Evolutionary conservation across 2,329 filamentous ascomycete genomes (phyloP).

Genomic region (Alternaria ventricosa): DNA sequence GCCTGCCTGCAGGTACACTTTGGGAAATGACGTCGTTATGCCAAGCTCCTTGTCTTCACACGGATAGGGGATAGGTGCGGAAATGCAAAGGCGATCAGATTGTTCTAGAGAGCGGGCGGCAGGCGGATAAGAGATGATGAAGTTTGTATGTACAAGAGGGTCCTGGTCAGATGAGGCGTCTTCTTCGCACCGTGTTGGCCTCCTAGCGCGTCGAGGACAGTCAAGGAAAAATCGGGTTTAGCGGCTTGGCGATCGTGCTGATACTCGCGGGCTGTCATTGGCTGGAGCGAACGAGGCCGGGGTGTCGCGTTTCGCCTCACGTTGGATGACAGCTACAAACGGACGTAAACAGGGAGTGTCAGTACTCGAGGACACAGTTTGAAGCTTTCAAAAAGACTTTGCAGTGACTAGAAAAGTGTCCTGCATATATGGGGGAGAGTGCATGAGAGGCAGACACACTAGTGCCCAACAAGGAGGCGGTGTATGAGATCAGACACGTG

Average conservation of each 20-base stretch:
- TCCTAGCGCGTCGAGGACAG: conserved; percentile 7
- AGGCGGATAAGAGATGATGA: conserved; percentile 5
- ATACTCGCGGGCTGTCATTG: conserved; percentile 9
- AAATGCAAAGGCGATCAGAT: background rate
- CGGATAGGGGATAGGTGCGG: conserved; percentile 2
- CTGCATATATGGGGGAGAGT: background rate
- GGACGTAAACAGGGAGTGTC: background rate
- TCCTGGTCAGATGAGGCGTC: conserved; percentile 13
- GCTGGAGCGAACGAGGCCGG: background rate
- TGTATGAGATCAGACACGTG: background rate
- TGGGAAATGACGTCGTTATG: conserved; percentile 28
- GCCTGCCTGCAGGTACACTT: conserved; percentile 13
- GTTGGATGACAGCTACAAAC: background rate
- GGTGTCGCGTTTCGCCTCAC: background rate
- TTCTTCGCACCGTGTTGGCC: conserved; percentile 24
- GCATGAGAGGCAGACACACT: background rate
- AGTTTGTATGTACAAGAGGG: conserved; percentile 7
- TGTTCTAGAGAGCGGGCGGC: background rate
- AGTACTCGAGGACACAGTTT: background rate
- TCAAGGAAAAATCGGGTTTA: conserved; percentile 6
- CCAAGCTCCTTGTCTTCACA: conserved; percentile 5
- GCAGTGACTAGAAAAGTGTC: background rate
- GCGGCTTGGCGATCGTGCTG: conserved; percentile 11
- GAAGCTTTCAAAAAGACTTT: background rate
- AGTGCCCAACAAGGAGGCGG: background rate